Base-by-base conservation (phyloP, 345 rosid species). In the Abelmoschus esculentus region DNA sequence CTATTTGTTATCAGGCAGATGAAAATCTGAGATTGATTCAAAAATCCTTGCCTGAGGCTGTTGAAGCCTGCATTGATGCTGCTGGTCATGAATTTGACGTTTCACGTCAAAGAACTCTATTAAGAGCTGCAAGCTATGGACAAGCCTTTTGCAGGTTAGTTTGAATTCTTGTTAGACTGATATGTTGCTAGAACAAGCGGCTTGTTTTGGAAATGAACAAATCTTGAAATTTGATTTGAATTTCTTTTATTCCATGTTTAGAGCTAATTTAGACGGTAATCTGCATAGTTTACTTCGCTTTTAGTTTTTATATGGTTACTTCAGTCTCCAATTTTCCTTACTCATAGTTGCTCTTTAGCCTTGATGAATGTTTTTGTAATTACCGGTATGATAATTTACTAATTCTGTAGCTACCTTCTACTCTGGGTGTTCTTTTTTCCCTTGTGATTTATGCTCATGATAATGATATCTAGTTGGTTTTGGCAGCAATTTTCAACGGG, bases 51-150 rank as follows among this genome's bases (percentile, higher is more conserved):
- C 89, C 89, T 38, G 93, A 87, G 84, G 99, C 99, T 76, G 98
- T 95, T 76, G 98, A 90, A 80, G 84, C 89, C 59, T 95, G 98
- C 78, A 78, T 92, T 71, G 93, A 95, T 86, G 96, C 98, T 75
- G 98, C 97, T 5, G 87, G 98, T 55, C 91, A 95, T 78, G 99
- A 95, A 74, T 95, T 87, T 80, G 88, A 91, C 79, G 78, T 84
- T 73, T 76, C 85, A 57, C 96, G 96, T 70, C 99, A 90, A 75
- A 80, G 85, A 74, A 88, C 88, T 47, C 81, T 95, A 10, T 75
- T 95, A 72, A 85, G 99, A 85, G 97, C 99, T 72, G 98, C 98
- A 60, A 95, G 99, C 81, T 95, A 95, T 78, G 99, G 99, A 59
- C 99, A 95, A 80, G 99, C 98, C 70, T 95, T 95, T 80, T 91